A percentile compares a stretch with the other conserved stretches of the same genome.
Evolutionary conservation across 495 filamentous ascomycete species (phyloP).

Genomic region (Talaromyces thailandensis): DNA sequence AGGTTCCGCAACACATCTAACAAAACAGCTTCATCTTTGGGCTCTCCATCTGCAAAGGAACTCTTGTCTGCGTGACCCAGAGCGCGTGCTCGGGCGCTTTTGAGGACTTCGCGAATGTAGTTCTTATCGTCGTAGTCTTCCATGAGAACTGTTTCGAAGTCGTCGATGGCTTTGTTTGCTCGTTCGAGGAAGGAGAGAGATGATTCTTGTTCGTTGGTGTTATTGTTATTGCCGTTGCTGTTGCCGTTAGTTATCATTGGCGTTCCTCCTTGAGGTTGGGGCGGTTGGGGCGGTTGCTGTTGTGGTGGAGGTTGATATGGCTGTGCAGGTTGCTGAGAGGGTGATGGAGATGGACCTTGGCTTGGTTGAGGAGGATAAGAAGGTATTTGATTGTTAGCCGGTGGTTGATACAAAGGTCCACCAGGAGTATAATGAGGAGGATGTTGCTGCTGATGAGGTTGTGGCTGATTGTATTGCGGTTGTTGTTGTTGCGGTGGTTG

Average conservation of each 20-base stretch:
- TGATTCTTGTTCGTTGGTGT: conserved; percentile 23
- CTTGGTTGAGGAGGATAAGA: conserved; percentile 16
- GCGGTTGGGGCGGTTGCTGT: neutral
- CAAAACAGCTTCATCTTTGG: conserved; percentile 38
- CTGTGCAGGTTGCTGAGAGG: conserved; percentile 25
- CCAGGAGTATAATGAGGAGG: conserved; percentile 12
- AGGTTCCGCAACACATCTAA: conserved; percentile 33
- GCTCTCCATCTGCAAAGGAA: conserved; percentile 39
- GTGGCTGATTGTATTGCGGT: conserved; percentile 14
- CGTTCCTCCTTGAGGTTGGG: neutral
- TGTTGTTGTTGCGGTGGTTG: conserved; percentile 14
- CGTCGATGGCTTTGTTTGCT: conserved; percentile 41
- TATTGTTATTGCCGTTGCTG: conserved; percentile 6
- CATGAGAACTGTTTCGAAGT: conserved; percentile 39
- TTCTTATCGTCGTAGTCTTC: conserved; percentile 43
- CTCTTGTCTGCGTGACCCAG: conserved; percentile 32
- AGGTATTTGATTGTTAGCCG: conserved; percentile 15
- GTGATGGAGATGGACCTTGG: conserved; percentile 15
- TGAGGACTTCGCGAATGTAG: conserved; percentile 41
- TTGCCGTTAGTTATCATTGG: conserved; percentile 1
- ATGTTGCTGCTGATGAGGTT: conserved; percentile 13
- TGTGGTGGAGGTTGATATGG: conserved; percentile 14
- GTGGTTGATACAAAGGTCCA: conserved; percentile 9
- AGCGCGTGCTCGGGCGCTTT: conserved; percentile 37
- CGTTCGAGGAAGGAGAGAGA: conserved; percentile 38